Conservation (phyloP, 169 alveolate species). For the Prorocentrum cordatum region DNA sequence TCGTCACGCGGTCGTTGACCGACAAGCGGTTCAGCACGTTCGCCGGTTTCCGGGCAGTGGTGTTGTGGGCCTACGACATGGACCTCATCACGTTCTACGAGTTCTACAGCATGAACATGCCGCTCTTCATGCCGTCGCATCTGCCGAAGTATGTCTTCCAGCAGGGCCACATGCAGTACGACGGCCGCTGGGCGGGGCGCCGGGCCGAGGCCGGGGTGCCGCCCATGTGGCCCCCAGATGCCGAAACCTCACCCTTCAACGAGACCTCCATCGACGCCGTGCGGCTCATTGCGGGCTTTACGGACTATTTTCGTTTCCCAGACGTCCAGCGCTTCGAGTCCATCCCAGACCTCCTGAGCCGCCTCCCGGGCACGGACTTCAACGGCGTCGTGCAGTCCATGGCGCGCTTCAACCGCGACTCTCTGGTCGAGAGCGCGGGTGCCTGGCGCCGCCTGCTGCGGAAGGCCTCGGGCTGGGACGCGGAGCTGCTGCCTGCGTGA, state of each 20-base stretch:
- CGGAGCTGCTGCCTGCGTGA: no score
- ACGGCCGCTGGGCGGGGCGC: slow-evolving; percentile 11
- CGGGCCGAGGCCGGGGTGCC: background rate
- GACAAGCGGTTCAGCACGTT: slow-evolving; percentile 11
- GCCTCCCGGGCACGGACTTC: background rate
- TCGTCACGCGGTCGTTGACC: slow-evolving; percentile 10
- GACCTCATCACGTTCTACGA: slow-evolving; percentile 58
- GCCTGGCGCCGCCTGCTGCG: slow-evolving; percentile 16
- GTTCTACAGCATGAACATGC: slow-evolving; percentile 56
- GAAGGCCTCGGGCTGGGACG: no score
- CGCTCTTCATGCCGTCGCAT: slow-evolving; percentile 33
- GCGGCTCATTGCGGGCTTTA: background rate
- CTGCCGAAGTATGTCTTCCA: slow-evolving; percentile 12
- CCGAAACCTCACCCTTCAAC: background rate
- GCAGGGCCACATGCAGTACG: slow-evolving; percentile 12
- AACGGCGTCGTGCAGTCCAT: background rate
- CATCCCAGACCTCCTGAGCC: slow-evolving; percentile 9
- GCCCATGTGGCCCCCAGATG: background rate
- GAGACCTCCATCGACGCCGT: background rate
- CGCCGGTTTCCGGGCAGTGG: slow-evolving; percentile 44
- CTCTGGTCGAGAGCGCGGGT: background rate
- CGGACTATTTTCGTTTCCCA: slow-evolving; percentile 38
- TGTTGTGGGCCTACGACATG: slow-evolving; percentile 58
- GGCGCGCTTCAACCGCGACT: slow-evolving; percentile 6
- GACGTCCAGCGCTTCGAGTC: slow-evolving; percentile 23